Base-by-base conservation (phyloP, 1,284 basidiomycete species). In the Lignosus rhinocerotis region DNA sequence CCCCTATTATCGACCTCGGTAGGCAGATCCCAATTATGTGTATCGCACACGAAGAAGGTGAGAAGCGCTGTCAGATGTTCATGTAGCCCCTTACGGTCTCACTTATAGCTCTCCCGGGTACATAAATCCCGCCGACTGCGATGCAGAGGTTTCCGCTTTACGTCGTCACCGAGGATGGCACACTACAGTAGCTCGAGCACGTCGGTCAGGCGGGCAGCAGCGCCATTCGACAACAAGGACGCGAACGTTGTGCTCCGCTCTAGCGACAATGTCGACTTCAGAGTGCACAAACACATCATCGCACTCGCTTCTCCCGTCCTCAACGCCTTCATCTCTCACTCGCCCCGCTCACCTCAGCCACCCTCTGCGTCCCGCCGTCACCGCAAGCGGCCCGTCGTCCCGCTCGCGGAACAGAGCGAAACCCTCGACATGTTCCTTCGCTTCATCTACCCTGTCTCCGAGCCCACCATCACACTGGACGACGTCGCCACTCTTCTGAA, bases 261-360 rank as follows among this genome's bases (percentile, higher is more conserved):
- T 0, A 55, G 38, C 51, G 61, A 63, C 30, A 50, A 48, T 21
- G 39, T 58, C 32, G 58, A 60, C 41, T 63, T 63, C 54, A 53
- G 41, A 16, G 61, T 63, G 42, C 55, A 63, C 51, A 58, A 58
- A 47, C 32, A 50, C 39, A 45, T 55, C 16, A 43, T 66, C 31
- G 36, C 36, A 2, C 45, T 64, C 6, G 66, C 61, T 7, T 67
- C 70, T 10, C 60, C 62, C 0, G 57, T 67, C 56, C 58, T 63
- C 14, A 51, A 53, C 2, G 39, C 44, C 11, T 49, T 59, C 53
- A 55, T 59, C n/a, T n/a, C 42, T 31, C 14, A 45, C 32, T 25
- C 55, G 9, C 11, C 52, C 3, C 42, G 54, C 46, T 41, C 56
- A 42, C 57, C 42, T 45, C 19, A 50, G 38, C 31, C 59, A 31